Evolutionary conservation across 345 rosid species (phyloP), one percentile per base, ranked within the genome.

Genomic region (Psidium guajava): DNA sequence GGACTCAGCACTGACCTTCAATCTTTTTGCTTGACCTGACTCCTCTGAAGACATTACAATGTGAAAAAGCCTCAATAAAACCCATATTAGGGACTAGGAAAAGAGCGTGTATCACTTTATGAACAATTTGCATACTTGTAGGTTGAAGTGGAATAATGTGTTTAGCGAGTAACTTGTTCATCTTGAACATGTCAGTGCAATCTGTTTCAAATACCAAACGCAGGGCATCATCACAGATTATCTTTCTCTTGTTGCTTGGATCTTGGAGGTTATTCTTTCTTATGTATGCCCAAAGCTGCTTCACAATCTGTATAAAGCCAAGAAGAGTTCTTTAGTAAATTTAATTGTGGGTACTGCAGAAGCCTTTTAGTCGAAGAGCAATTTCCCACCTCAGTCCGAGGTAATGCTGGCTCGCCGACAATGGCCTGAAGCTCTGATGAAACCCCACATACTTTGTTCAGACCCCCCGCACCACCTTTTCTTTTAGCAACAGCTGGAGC

Each of bases 101-200:
- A 28, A 84, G 24, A 53, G 36, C 32, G 64, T 49, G 50, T 80
- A 58, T 74, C 83, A 69, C 21, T 83, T 44, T 75, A 86, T 32
- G 47, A 69, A 36, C 42, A 69, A 9, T 36, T 69, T 18, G 44
- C 93, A 69, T 94, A 96, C 99, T 96, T 58, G 93, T 82, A 69
- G 99, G 98, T 81, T 96, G 96, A 85, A 97, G 95, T 16, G 97
- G 90, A 61, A 91, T 92, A 81, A 97, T 97, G 91, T 97, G 98
- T 90, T 97, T 97, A 51, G 99, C 91, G 80, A 97, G 94, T 86
- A 97, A 89, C 93, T 95, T 97, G 86, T 95, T 97, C 99, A 97
- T 97, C 90, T 95, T 95, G 91, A 97, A 97, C 99, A 97, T 97
- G 91, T 97, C 99, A 51, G 99, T 97, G 87, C 98, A 97, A 89